Conservation (phyloP, 805 yeast species). For the Pichia sporocuriosa region DNA sequence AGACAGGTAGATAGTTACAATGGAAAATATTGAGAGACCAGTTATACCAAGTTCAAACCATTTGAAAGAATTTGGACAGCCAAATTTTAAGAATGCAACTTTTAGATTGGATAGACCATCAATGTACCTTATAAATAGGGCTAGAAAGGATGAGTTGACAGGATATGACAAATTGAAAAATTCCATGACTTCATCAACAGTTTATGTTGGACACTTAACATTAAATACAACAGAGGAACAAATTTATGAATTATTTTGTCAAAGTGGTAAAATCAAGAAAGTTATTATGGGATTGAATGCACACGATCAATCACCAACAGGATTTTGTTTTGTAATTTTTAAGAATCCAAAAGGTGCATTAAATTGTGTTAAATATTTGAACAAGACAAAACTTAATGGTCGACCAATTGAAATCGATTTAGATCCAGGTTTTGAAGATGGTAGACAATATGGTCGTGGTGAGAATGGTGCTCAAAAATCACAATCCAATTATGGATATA, state of each 20-base stretch:
- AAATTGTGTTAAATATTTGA: constrained; percentile 74
- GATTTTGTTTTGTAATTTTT: constrained; percentile 89
- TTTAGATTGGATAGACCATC: constrained; percentile 69
- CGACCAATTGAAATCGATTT: constrained; percentile 77
- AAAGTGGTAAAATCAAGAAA: constrained; percentile 70
- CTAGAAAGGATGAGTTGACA: constrained; percentile 41
- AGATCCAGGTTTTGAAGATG: constrained; percentile 94
- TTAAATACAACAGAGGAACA: constrained; percentile 94
- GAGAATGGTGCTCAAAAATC: constrained; percentile 77
- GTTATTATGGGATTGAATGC: constrained; percentile 95
- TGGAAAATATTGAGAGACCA: constrained; percentile 2
- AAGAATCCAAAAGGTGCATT: constrained; percentile 62
- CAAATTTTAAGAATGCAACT: constrained; percentile 56
- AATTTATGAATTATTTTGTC: constrained; percentile 76
- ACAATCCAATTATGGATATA: constrained; percentile 8
- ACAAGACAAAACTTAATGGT: constrained; percentile 80
- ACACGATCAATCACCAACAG: constrained; percentile 88
- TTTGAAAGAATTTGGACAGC: constrained; percentile 41
- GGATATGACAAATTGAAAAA: constrained; percentile 59
- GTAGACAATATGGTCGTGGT: constrained; percentile 94
- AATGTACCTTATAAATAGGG: constrained; percentile 58
- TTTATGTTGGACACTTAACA: constrained; percentile 87
- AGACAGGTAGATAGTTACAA: not conserved
- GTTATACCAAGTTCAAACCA: constrained; percentile 17
- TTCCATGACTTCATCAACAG: constrained; percentile 62